phyloP scores from a whole-genome alignment of 768 basidiomycete genomes.

The Pleurotus citrinopileatus region DNA sequence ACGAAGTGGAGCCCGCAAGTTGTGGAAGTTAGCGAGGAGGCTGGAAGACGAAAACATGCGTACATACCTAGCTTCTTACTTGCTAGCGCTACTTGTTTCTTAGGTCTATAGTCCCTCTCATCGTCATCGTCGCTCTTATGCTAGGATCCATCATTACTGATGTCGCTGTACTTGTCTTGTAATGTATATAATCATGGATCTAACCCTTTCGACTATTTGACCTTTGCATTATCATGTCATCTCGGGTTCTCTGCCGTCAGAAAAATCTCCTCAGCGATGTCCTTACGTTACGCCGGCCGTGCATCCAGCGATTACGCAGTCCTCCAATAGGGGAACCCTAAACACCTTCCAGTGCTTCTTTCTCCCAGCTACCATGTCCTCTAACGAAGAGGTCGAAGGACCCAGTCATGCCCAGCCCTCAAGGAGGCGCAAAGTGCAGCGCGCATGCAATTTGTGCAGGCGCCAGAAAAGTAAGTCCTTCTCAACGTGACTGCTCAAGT shows the following conservation, averaged over 20 bases:
- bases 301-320: no score
- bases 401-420: neutral
- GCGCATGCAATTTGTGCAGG: slow-evolving; percentile 76
- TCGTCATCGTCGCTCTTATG: neutral
- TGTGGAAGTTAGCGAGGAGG: no score
- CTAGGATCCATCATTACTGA: slow-evolving; percentile 5
- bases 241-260: no score
- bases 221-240: no score
- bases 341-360: no score
- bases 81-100: neutral
- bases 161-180: slow-evolving; percentile 4
- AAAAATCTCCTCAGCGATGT: no score
- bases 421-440: slow-evolving; percentile 13
- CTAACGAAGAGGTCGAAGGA: neutral
- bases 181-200: slow-evolving; percentile 2
- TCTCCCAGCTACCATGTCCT: neutral
- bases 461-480: slow-evolving; percentile 70
- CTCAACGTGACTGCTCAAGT: no score
- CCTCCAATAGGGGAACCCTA: no score
- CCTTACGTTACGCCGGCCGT: no score
- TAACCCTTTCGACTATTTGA: neutral
- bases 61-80: neutral
- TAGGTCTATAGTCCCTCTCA: neutral
- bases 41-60: no score
- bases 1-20: no score